Evolutionary conservation across 2,329 filamentous ascomycete genomes (phyloP), one percentile per base, ranked within the genome.

Genomic region (Talaromyces piceae): DNA sequence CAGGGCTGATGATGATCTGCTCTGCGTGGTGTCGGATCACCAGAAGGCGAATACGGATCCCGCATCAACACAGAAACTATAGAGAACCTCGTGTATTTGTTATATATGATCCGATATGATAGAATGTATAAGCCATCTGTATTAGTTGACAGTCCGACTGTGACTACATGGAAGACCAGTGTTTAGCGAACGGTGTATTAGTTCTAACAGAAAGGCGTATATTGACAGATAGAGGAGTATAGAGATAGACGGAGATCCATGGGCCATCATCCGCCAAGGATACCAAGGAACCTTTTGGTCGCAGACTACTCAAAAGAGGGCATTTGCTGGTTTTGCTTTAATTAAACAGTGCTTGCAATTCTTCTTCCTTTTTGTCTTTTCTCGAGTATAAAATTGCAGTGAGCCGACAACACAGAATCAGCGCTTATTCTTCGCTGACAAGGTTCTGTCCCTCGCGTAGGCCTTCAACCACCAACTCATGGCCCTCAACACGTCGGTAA

Each of bases 381-480:
- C n/a, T n/a, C n/a, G 44, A 27, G 44, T 12, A 28, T 4, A 12
- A 30, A n/a, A 33, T 22, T 37, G 33, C 16, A 37, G 16, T 37
- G 16, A 5, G 33, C 16, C n/a, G 37, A 30, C 28, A 43, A 27
- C 16, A 56, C 30, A 22, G 43, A 54, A n/a, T 28, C 45, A 45
- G 27, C 43, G 23, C 56, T 60, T 81, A 82, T 67, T 87, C 81
- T 53, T 88, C 84, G 16, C 82, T 77, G 57, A 90, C 86, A 67
- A 83, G 68, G 56, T 82, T 82, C 63, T 87, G 78, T 41, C 86
- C 86, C 62, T 93, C 87, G 68, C 88, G 81, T 65, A 94, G 74
- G 41, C 88, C 88, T 72, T 94, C 87, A 44, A 95, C 88, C 64
- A 88, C 84, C 60, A 95, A 76, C 69, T 91, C 87, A 68, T 93